Evolutionary conservation across 208 protist genomes (phyloP).

Genomic region (Crithidia fasciculata): DNA sequence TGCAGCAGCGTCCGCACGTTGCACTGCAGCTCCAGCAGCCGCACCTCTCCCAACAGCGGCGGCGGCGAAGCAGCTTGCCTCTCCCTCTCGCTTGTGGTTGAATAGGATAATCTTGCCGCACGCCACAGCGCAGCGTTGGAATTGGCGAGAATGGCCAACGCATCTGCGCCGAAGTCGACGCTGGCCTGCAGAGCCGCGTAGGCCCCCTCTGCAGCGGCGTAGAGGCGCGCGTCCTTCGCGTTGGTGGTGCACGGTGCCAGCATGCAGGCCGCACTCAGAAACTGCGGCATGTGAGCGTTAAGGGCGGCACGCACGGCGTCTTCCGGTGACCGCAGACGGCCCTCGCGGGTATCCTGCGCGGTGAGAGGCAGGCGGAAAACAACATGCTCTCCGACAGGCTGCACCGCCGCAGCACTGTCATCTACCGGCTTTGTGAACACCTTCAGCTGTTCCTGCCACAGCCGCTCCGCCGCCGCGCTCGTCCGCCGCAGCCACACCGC

Average conservation of each 20-base stretch:
- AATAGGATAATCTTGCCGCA: neutral
- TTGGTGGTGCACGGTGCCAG: neutral
- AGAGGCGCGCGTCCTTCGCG: neutral
- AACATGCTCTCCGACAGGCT: constrained; percentile 17
- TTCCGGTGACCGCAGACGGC: too few relatives aligned
- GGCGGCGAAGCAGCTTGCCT: too few relatives aligned
- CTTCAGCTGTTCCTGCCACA: constrained; percentile 15
- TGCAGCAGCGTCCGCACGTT: constrained; percentile 26
- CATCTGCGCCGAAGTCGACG: constrained; percentile 30
- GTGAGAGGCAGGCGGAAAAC: constrained; percentile 21
- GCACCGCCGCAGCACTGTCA: neutral
- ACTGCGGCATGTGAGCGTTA: neutral
- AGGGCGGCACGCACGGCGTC: neutral
- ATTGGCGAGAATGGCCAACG: constrained; percentile 16
- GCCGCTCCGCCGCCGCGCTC: neutral
- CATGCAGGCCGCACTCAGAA: neutral
- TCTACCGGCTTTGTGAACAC: constrained; percentile 13
- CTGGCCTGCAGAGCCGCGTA: constrained; percentile 24
- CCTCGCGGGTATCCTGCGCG: neutral
- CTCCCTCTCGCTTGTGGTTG: too few relatives aligned
- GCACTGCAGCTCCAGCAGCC: constrained; percentile 11
- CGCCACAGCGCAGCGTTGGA: constrained; percentile 29
- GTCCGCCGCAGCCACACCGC: constrained; percentile 9
- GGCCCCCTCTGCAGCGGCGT: constrained; percentile 8
- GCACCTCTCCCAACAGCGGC: neutral